phyloP scores from a whole-genome alignment of 1,139 yeast genomes.

The Nakaseomyces bracarensis region DNA sequence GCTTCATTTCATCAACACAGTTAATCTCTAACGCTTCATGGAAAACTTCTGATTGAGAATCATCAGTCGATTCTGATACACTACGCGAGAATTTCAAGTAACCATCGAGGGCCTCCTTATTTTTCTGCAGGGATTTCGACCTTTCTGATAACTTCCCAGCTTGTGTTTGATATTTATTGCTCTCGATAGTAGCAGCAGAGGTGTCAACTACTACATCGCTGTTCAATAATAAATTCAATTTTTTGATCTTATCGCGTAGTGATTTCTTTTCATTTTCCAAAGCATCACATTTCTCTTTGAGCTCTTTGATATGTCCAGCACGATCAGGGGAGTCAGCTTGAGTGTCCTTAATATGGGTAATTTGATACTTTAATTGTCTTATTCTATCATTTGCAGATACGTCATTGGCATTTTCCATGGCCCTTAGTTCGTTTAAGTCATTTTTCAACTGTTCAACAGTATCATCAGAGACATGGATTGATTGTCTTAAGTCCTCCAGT shows the following conservation, averaged over 20 bases:
- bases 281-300: slow-evolving; percentile 1
- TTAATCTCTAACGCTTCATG: not conserved
- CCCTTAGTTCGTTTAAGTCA: not conserved
- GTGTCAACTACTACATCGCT: no score
- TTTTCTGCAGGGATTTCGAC: not conserved
- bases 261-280: slow-evolving; percentile 1
- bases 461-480: not conserved
- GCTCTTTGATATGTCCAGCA: not conserved
- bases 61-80: not conserved
- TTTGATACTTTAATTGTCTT: not conserved
- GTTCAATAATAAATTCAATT: not conserved
- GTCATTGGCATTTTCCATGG: not conserved
- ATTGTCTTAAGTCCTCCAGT: not conserved
- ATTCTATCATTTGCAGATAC: slow-evolving; percentile 2
- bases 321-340: slow-evolving; percentile 1
- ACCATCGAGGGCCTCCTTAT: not conserved
- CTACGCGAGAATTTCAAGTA: not conserved
- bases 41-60: not conserved
- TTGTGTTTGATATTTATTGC: not conserved
- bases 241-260: slow-evolving; percentile 1
- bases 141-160: not conserved
- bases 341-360: not conserved
- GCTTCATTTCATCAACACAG: not conserved
- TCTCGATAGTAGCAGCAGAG: not conserved
- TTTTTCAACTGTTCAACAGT: not conserved